phyloP scores from a whole-genome alignment of 495 filamentous ascomycete species.

The Daldinia concentrica region DNA sequence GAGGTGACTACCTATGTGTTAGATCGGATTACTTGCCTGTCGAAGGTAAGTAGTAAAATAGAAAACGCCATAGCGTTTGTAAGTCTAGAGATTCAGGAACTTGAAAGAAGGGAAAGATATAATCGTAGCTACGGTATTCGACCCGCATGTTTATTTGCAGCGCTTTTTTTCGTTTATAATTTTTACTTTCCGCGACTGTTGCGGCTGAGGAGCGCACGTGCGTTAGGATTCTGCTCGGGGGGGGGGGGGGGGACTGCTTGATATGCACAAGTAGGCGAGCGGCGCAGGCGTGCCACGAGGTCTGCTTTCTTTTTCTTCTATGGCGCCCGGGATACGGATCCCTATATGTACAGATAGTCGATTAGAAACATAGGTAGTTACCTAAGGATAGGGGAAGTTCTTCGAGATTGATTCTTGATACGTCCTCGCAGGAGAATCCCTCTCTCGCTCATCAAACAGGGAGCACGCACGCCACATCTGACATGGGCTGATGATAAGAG shows the following conservation, averaged over 20 bases:
- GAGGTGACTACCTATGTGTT: slow-evolving; percentile 6
- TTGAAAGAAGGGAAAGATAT: neutral
- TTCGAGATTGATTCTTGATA: neutral
- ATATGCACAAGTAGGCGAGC: slow-evolving; percentile 16
- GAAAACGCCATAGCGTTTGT: neutral
- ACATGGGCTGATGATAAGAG: neutral
- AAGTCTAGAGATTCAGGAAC: neutral
- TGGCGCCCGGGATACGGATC: too few species aligned
- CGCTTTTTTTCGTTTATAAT: neutral
- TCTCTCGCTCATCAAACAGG: neutral
- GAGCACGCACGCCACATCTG: neutral
- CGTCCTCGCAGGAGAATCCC: neutral
- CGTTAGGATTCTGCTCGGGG: slow-evolving; percentile 29
- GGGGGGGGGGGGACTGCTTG: neutral
- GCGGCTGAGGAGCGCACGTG: slow-evolving; percentile 39
- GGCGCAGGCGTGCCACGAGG: slow-evolving; percentile 37
- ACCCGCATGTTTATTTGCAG: slow-evolving; percentile 17
- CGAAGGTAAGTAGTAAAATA: slow-evolving; percentile 22
- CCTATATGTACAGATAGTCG: too few species aligned
- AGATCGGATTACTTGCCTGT: slow-evolving; percentile 1
- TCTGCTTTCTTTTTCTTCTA: neutral
- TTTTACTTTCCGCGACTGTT: slow-evolving; percentile 17
- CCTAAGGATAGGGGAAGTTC: neutral
- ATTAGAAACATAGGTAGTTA: too few species aligned
- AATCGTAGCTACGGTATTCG: slow-evolving; percentile 10